Base-by-base conservation (phyloP, 2,329 filamentous ascomycete genomes). In the Scleromitrula shiraiana region DNA sequence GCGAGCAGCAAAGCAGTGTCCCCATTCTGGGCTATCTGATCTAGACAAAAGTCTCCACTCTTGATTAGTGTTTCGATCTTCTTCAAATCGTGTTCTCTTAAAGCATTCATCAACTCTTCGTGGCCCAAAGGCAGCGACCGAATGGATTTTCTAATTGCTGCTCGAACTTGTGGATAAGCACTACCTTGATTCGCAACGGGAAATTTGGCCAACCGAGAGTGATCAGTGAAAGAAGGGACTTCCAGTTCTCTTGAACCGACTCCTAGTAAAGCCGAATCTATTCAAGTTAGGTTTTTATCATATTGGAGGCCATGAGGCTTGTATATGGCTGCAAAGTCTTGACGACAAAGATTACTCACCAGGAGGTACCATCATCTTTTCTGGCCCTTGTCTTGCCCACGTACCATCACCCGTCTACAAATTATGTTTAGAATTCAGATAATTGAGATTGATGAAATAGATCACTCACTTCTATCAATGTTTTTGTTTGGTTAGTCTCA, bases 401-500 rank as follows among this genome's bases (percentile, higher is more conserved):
- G 41, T 36, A 3, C 48, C 43, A 45, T 50, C 42, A 23, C 24
- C 14, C 43, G 23, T 37, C 41, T 46, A 22, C 15, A 33, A 35
- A 22, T 33, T 20, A 36, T 19, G n/a, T 23, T 19, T n/a, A n/a
- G n/a, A n/a, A n/a, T n/a, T 10, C 15, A 8, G 20, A 26, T n/a
- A n/a, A n/a, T n/a, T n/a, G n/a, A n/a, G n/a, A n/a, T n/a, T n/a
- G n/a, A n/a, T n/a, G n/a, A n/a, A n/a, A 1, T 12, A 1, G 22
- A 4, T 6, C 41, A 26, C 42, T 22, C 32, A 54, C 52, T 23
- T 55, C 43, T 7, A 54, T 20, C 10, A 45, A 42, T 4, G 56
- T 58, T 26, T 48, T 46, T 22, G 57, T 60, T 5, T 49, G 50
- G 4, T 17, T 45, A 4, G 41, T 46, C 41, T 60, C 58, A 30